Evolutionary conservation across 768 basidiomycete genomes (phyloP), one percentile per base, ranked within the genome.

Genomic region (Floccularia luteovirens): DNA sequence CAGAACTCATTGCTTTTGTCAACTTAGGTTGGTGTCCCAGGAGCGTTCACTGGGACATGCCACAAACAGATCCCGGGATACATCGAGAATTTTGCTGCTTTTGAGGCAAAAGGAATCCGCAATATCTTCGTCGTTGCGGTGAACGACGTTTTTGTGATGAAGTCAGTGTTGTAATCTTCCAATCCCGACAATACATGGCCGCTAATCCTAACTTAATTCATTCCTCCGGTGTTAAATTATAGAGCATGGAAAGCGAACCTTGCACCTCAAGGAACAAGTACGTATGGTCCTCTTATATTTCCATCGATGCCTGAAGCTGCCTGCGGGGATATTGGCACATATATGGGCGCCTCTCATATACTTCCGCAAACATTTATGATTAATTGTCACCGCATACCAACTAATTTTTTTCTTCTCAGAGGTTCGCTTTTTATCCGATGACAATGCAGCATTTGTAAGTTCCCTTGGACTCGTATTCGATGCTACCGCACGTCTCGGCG

Each of bases 131-230:
- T 91, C 40, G 61, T 92, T 40, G 65, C 78, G 19, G 80, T 87
- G 42, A 92, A 92, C 56, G 90, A 93, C 54, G 69, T 72, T 5
- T 91, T 84, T 51, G 82, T 86, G 32, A 75, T 70, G 43, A 73
- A 79, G 70, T 73, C 41, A 41, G 66, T 50, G 13, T 38, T 5
- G 8, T 7, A 14, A 38, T 1, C 24, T 25, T 14, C 42, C 28
- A 2, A 10, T 11, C 24, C n/a, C 25, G 32, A n/a, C n/a, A 28
- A 28, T 8, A 28, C 25, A 12, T 14, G 12, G 30, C 3, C 20
- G 17, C 21, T 22, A 13, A 12, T 43, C 5, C 39, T 5, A 17
- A 7, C 5, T 30, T 31, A 7, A 20, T 10, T 34, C 25, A 19
- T 11, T 33, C 5, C n/a, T n/a, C n/a, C n/a, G n/a, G n/a, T n/a